phyloP scores from a whole-genome alignment of 805 yeast species.

The Saccharomycopsis amapae region DNA sequence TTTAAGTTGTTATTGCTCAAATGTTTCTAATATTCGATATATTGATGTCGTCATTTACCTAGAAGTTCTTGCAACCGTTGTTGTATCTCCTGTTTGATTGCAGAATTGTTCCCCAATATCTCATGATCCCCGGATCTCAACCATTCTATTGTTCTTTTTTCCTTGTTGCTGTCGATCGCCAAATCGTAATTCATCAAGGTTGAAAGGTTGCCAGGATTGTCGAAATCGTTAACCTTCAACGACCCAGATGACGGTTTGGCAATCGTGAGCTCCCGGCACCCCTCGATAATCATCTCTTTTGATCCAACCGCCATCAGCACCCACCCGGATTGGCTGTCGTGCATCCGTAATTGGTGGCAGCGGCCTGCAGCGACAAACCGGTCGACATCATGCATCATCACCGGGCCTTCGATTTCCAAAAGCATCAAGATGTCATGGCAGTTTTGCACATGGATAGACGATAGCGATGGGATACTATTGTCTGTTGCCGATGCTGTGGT shows the following conservation, averaged over 20 bases:
- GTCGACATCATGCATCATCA: slow-evolving; percentile 1
- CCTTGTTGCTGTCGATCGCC: neutral
- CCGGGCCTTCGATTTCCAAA: slow-evolving; percentile 6
- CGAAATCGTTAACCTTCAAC: neutral
- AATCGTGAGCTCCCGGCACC: neutral
- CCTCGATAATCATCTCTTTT: slow-evolving; percentile 5
- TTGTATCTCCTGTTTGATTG: no score
- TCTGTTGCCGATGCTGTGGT: neutral
- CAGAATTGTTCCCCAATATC: no score
- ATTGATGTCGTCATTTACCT: no score
- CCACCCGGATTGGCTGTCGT: neutral
- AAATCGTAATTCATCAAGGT: neutral
- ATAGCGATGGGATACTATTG: neutral
- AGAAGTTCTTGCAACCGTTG: no score
- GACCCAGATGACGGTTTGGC: neutral
- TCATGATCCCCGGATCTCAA: neutral
- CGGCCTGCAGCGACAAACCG: neutral
- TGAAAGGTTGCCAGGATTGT: neutral
- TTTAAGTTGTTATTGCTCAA: no score
- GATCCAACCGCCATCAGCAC: slow-evolving; percentile 1
- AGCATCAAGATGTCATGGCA: neutral
- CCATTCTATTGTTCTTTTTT: neutral
- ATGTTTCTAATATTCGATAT: no score
- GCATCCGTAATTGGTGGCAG: slow-evolving; percentile 11
- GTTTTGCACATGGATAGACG: slow-evolving; percentile 3